These are phyloP conservation scores for Rosa lucieae DNA, from an alignment of 306 rosid genomes.

Conservation along the genomic window DNA sequence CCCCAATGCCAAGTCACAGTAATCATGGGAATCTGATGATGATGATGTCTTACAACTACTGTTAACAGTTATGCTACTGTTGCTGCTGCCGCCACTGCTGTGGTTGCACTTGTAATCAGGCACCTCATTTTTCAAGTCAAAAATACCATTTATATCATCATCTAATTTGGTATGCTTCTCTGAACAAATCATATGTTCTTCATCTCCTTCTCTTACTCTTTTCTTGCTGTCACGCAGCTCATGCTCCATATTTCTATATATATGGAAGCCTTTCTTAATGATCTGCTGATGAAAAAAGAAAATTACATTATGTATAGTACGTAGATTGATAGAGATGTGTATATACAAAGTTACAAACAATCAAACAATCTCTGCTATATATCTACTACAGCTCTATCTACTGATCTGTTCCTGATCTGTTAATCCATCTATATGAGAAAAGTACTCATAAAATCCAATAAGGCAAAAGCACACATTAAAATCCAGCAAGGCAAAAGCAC, in stretches of 20 bases:
- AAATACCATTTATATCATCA: not conserved
- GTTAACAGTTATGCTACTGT: not conserved
- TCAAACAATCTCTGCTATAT: conserved; percentile 2
- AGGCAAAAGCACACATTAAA: not conserved
- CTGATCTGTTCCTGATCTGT: not conserved
- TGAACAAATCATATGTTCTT: conserved; percentile 15
- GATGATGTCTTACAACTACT: conserved; percentile 8
- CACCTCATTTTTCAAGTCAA: not conserved
- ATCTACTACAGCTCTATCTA: not conserved
- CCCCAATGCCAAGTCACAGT: conserved; percentile 31
- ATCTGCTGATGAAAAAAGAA: not conserved
- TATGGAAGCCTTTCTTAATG: not conserved
- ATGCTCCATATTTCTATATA: conserved; percentile 40
- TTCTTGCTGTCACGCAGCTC: conserved; percentile 27
- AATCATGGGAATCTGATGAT: conserved; percentile 25
- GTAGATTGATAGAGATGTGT: not conserved
- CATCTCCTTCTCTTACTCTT: conserved; percentile 53
- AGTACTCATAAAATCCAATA: not conserved
- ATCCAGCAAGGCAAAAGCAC: not conserved
- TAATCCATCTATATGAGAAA: not conserved
- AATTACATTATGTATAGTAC: not conserved
- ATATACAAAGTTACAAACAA: not conserved
- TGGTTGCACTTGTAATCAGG: conserved; percentile 20
- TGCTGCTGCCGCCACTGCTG: conserved; percentile 15
- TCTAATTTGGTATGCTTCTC: conserved; percentile 11